Evolutionary conservation across 306 rosid genomes (phyloP).

Genomic region (Vigna nakashimae): DNA sequence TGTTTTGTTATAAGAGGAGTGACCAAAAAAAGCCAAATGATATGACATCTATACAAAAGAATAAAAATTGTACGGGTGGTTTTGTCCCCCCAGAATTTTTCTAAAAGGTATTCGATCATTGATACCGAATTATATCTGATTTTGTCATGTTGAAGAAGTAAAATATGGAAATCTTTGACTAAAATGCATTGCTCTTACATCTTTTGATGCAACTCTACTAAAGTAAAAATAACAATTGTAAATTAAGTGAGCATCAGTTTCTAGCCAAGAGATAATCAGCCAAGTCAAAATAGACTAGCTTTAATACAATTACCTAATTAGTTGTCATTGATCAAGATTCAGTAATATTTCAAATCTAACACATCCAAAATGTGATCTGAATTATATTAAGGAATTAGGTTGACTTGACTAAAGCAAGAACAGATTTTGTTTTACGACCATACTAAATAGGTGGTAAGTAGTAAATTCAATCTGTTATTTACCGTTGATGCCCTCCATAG

Average conservation of each 20-base stretch:
- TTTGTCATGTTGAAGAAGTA: slow-evolving; percentile 6
- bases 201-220: slow-evolving; percentile 37
- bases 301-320: slow-evolving; percentile 25
- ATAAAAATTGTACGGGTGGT: slow-evolving; percentile 17
- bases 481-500: slow-evolving; percentile 99
- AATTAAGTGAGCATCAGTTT: slow-evolving; percentile 24
- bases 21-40: slow-evolving; percentile 41
- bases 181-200: slow-evolving; percentile 23
- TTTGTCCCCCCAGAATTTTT: slow-evolving; percentile 16
- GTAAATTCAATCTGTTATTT: slow-evolving; percentile 48
- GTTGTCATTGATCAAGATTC: slow-evolving; percentile 21
- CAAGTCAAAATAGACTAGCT: slow-evolving; percentile 29
- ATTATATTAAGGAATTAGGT: slow-evolving; percentile 29
- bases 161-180: slow-evolving; percentile 28
- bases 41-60: slow-evolving; percentile 26
- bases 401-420: slow-evolving; percentile 30
- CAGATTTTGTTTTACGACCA: slow-evolving; percentile 28
- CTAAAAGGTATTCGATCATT: slow-evolving; percentile 10
- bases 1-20: slow-evolving; percentile 31
- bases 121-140: background rate
- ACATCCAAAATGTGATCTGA: slow-evolving; percentile 17
- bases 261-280: slow-evolving; percentile 31
- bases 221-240: slow-evolving; percentile 29
- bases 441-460: slow-evolving; percentile 39
- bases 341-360: slow-evolving; percentile 35